These are phyloP conservation scores for Simplicillium sp. DNA, from an alignment of 2,329 filamentous ascomycete species.

Conservation along the genomic window DNA sequence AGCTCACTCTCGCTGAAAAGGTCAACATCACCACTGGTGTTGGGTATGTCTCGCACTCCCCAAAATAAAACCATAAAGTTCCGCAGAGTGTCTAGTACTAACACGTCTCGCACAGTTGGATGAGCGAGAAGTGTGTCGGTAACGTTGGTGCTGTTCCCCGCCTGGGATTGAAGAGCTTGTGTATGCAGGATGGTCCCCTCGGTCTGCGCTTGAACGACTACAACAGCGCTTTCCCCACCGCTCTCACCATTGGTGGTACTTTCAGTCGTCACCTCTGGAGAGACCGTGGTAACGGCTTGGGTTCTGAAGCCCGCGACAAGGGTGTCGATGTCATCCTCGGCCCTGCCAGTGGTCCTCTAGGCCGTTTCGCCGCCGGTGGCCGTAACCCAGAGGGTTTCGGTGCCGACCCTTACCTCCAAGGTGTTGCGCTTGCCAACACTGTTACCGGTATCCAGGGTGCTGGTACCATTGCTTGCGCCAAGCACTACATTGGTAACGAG, in stretches of 20 bases:
- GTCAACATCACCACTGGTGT: slow-evolving; percentile 91
- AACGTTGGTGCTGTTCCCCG: slow-evolving; percentile 62
- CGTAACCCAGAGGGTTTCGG: slow-evolving; percentile 60
- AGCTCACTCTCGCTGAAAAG: slow-evolving; percentile 78
- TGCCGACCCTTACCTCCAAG: slow-evolving; percentile 67
- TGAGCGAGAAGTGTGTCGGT: slow-evolving; percentile 65
- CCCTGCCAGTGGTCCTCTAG: slow-evolving; percentile 37
- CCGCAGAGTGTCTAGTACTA: not conserved
- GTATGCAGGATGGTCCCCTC: slow-evolving; percentile 77
- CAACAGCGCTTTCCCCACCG: slow-evolving; percentile 71
- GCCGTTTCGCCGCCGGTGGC: slow-evolving; percentile 34
- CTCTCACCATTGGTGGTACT: slow-evolving; percentile 72
- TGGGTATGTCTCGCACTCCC: slow-evolving; percentile 44
- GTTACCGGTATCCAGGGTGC: slow-evolving; percentile 73
- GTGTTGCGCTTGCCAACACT: slow-evolving; percentile 60
- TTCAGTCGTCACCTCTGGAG: slow-evolving; percentile 65
- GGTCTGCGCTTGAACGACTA: slow-evolving; percentile 73
- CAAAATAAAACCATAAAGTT: no score
- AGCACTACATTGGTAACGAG: slow-evolving; percentile 67
- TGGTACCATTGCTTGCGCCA: slow-evolving; percentile 75
- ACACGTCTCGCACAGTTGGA: slow-evolving; percentile 18
- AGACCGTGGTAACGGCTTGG: slow-evolving; percentile 36
- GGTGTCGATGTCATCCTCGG: slow-evolving; percentile 64
- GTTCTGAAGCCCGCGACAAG: slow-evolving; percentile 60
- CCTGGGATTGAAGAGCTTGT: slow-evolving; percentile 63